phyloP scores from a whole-genome alignment of 2,329 filamentous ascomycete species.

The Neonectria sp. region DNA sequence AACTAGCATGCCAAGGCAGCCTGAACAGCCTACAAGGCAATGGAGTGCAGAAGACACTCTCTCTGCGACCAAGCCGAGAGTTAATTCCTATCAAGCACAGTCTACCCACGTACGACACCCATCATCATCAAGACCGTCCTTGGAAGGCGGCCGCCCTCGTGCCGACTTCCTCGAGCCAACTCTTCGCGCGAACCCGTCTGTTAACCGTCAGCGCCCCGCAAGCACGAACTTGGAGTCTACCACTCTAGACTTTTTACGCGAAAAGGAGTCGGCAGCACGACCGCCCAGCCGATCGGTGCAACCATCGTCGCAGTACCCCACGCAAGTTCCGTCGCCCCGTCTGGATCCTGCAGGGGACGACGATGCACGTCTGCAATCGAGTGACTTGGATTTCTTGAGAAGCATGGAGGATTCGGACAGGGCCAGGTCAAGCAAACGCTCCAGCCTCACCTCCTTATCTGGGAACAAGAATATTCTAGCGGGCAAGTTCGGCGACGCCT shows the following conservation, averaged over 20 bases:
- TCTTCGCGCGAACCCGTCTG: constrained; percentile 51
- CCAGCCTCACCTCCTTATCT: constrained; percentile 80
- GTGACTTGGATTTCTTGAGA: constrained; percentile 85
- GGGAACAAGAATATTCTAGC: constrained; percentile 87
- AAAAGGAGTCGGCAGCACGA: constrained; percentile 74
- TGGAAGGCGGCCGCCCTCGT: constrained; percentile 47
- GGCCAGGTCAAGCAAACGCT: constrained; percentile 73
- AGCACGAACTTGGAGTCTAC: constrained; percentile 89
- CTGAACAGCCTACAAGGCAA: constrained; percentile 37
- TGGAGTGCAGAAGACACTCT: constrained; percentile 40
- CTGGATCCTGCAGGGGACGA: constrained; percentile 52
- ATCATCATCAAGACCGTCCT: constrained; percentile 45
- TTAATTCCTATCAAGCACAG: constrained; percentile 45
- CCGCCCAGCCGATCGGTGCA: constrained; percentile 51
- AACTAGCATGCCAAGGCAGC: constrained; percentile 47
- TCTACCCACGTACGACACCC: constrained; percentile 47
- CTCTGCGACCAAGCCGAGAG: constrained; percentile 36
- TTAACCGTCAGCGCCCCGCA: constrained; percentile 75
- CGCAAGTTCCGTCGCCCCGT: constrained; percentile 58
- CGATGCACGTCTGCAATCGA: constrained; percentile 64
- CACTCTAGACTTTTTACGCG: constrained; percentile 82
- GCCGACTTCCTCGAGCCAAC: constrained; percentile 45
- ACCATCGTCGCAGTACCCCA: constrained; percentile 33
- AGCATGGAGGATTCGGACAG: constrained; percentile 77
- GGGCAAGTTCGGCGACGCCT: constrained; percentile 93